Evolutionary conservation across 768 basidiomycete genomes (phyloP), one percentile per base, ranked within the genome.

Genomic region (Termitomyces sp.): DNA sequence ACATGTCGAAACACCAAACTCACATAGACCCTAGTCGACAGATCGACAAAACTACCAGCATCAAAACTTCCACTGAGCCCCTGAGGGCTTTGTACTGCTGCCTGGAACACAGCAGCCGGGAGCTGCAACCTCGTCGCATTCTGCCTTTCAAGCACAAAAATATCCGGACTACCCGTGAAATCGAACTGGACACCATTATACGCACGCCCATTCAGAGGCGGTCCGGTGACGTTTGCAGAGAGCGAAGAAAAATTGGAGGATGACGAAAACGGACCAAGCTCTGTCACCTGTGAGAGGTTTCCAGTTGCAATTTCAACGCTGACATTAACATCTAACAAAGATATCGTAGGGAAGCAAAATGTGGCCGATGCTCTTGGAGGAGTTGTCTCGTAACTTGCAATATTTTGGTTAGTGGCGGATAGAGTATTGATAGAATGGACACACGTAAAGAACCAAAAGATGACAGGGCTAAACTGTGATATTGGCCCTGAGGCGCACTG

Each of bases 401-500:
- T 34, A 1, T 14, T 12, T 35, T 23, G 28, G 6, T 44, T n/a
- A 27, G 28, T 46, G 19, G 17, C 37, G 12, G 4, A 11, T 12
- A 23, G 30, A 16, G n/a, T 2, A 10, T 19, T 17, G 12, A 44
- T n/a, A 4, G 21, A 27, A 46, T 64, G 35, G 23, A 67, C 67
- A 64, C 72, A 77, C 44, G 70, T 71, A 66, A 83, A 82, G 65
- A 82, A 80, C 83, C 82, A 85, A 63, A 83, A 82, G 21, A 81
- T 70, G 17, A 80, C 72, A 0, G 82, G 81, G 16, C 67, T 72
- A 40, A 80, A 80, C 42, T 76, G 68, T 11, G 67, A 61, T 3
- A 70, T 68, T 9, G 64, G 56, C 19, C 54, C 6, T 27, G 62
- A 42, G 19, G 41, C 63, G 44, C 76, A 77, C 23, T 48, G 58